Evolutionary conservation across 2,329 filamentous ascomycete genomes (phyloP).

Genomic region (Aspergillus sp.): DNA sequence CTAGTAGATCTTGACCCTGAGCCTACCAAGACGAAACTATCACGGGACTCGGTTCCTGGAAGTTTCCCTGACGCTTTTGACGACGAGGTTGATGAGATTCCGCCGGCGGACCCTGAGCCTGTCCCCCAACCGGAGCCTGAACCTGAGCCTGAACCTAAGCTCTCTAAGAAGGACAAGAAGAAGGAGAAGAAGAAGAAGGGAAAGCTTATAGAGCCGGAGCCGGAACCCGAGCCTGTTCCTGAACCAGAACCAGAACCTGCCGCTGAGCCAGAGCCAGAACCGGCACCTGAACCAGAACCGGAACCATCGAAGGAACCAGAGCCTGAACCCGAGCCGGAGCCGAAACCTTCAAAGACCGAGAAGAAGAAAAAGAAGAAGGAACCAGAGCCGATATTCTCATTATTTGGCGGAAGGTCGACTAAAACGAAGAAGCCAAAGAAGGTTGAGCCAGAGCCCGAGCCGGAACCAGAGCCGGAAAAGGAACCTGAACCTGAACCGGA

Average conservation of each 20-base stretch:
- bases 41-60: constrained; percentile 56
- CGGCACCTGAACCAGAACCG: neutral
- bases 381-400: constrained; percentile 33
- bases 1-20: constrained; percentile 23
- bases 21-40: constrained; percentile 38
- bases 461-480: constrained; percentile 30
- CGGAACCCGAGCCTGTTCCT: constrained; percentile 23
- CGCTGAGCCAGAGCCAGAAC: neutral
- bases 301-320: neutral
- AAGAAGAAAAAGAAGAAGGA: constrained; percentile 25
- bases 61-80: constrained; percentile 61
- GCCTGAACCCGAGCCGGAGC: neutral
- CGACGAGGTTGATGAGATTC: constrained; percentile 44
- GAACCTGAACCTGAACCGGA: constrained; percentile 40
- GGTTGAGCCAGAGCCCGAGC: constrained; percentile 24
- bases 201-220: constrained; percentile 18
- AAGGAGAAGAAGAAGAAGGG: constrained; percentile 23
- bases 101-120: constrained; percentile 21
- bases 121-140: constrained; percentile 26
- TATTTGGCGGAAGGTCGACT: constrained; percentile 21
- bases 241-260: constrained; percentile 20
- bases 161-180: constrained; percentile 28
- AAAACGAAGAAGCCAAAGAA: constrained; percentile 21
- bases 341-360: constrained; percentile 17
- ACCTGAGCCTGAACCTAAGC: constrained; percentile 32